phyloP scores from a whole-genome alignment of 305 asterid genomes.

The Ilex paraguariensis region DNA sequence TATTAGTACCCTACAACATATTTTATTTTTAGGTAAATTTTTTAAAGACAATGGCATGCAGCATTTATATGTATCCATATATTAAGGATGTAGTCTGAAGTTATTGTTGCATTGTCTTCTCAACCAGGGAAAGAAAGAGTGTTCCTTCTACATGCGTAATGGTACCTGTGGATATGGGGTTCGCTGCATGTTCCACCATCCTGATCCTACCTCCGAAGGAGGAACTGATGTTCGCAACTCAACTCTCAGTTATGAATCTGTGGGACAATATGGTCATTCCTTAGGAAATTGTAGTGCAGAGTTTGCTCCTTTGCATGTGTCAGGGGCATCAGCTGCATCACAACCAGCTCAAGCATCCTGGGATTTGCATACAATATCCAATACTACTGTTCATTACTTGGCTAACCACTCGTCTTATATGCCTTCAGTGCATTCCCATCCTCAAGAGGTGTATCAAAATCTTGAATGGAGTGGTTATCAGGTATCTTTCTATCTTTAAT shows the following conservation, averaged over 20 bases:
- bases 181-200: constrained; percentile 35
- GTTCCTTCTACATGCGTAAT: constrained; percentile 34
- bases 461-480: constrained; percentile 22
- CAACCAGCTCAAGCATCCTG: constrained; percentile 17
- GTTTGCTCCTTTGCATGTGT: constrained; percentile 12
- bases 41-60: background rate
- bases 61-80: background rate
- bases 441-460: constrained; percentile 10
- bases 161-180: constrained; percentile 39
- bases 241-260: constrained; percentile 10
- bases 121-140: constrained; percentile 38
- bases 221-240: constrained; percentile 11
- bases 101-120: constrained; percentile 1
- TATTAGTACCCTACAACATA: no score
- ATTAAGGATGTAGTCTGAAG: constrained; percentile 3
- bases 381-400: constrained; percentile 6
- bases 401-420: constrained; percentile 5
- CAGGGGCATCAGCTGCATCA: constrained; percentile 12
- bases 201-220: constrained; percentile 29
- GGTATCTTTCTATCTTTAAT: constrained; percentile 12
- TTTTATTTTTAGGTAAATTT: background rate
- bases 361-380: constrained; percentile 14
- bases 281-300: constrained; percentile 13
- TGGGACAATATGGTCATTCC: constrained; percentile 6
- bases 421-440: background rate